A percentile compares a stretch with the other conserved stretches of the same genome.
Conservation (phyloP, 805 yeast genomes). For the Hanseniaspora taiwanica region DNA sequence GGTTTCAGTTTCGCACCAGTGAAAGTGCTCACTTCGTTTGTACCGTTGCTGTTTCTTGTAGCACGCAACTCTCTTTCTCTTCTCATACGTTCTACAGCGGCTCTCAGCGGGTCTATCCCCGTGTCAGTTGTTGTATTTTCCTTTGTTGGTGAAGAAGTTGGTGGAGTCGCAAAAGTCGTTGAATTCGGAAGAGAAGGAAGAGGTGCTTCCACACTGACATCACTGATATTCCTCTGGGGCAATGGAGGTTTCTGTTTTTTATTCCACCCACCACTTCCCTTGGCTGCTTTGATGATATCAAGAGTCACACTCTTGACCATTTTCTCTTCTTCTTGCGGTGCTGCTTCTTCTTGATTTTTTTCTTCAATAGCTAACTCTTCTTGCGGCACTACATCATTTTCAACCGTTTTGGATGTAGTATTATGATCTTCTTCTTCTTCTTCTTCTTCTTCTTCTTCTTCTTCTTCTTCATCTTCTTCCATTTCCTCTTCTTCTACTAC, state of each 20-base stretch:
- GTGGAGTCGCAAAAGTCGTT: not conserved
- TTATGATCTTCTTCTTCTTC: not conserved
- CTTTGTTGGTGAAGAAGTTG: not conserved
- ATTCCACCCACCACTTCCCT: too few species aligned
- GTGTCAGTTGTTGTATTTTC: not conserved
- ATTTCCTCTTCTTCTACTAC: not conserved
- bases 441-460: not conserved
- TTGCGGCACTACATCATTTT: too few species aligned
- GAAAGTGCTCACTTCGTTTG: not conserved
- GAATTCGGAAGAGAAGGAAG: too few species aligned
- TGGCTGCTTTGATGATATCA: too few species aligned
- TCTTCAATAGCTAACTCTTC: too few species aligned
- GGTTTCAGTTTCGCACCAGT: slow-evolving; percentile 1
- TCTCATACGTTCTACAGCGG: slow-evolving; percentile 1
- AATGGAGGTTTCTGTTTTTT: not conserved
- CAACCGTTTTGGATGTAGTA: too few species aligned
- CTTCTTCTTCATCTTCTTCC: not conserved
- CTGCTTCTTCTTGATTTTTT: too few species aligned
- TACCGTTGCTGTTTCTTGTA: not conserved
- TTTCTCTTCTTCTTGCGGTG: too few species aligned
- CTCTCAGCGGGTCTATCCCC: not conserved
- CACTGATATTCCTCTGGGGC: too few species aligned
- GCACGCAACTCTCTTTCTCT: not conserved
- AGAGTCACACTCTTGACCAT: too few species aligned
- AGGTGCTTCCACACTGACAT: too few species aligned